Base-by-base conservation (phyloP, 2,329 filamentous ascomycete species). In the Phyllosticta paracitricarpa region DNA sequence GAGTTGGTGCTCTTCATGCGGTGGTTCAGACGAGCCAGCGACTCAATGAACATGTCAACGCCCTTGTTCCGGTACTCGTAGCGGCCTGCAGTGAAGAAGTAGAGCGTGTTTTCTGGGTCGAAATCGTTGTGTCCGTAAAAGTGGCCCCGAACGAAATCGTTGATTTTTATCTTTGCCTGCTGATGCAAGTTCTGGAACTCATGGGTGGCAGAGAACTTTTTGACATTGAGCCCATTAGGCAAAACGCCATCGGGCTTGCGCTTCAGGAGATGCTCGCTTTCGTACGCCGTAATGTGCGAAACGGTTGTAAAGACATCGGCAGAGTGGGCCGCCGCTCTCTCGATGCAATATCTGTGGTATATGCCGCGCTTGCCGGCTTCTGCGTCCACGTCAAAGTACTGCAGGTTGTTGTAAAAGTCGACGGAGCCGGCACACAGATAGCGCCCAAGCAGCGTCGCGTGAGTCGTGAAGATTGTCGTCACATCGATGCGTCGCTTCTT, bases 1-100 rank as follows among this genome's bases (percentile, higher is more conserved):
- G 91, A 96, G 56, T 90, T 90, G 7, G 86, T 77, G 58, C 77
- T 77, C 82, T 97, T 97, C 71, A 99, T 84, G 51, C 89, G 85
- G 79, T 97, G 92, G 77, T 99, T 99, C 69, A 99, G 79, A 53
- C 94, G 89, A 28, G 94, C 94, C 65, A 99, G 79, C 3, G 92
- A 94, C 77, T 99, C 94, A 67, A 99, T 96, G 76, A 97, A 99
- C 94, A 99, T 97, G 76, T 99, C 94, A 9, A 97, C 93, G 71
- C 94, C 94, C 78, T 99, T 99, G 73, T 99, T 99, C 66, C 94
- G 83, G 82, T 93, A 99, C 76, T 99, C 94, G 71, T 99, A 99
- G 65, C 94, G 89, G 63, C 94, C 94, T 6, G 94, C 89, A 3
- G 92, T 99, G 80, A 99, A 99, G 77, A 97, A 88, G 77, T 97